Evolutionary conservation across 129 eudicot species (phyloP).

Genomic region (Rutidosis leptorrhynchoides): DNA sequence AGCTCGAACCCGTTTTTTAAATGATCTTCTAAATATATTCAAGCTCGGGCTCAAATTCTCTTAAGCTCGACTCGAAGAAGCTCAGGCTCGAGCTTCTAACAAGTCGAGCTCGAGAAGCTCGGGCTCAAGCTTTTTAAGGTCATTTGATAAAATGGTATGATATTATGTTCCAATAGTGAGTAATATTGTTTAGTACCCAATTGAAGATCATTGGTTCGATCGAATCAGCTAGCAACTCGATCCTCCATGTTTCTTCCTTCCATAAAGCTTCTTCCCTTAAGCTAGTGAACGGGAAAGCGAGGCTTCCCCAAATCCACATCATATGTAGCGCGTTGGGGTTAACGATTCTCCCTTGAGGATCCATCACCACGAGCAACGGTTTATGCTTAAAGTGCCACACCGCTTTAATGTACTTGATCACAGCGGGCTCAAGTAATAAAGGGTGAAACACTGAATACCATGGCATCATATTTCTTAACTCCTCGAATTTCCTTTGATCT

Average conservation of each 20-base stretch:
- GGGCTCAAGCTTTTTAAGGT: no score
- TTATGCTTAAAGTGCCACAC: constrained; percentile 68
- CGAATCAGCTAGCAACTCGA: constrained; percentile 66
- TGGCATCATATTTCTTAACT: constrained; percentile 53
- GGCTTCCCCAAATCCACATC: constrained; percentile 96
- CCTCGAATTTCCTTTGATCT: constrained; percentile 42
- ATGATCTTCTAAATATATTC: no score
- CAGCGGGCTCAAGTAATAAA: constrained; percentile 62
- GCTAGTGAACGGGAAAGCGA: constrained; percentile 72
- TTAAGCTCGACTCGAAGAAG: no score
- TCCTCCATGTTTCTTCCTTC: constrained; percentile 68
- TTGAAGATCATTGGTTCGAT: constrained; percentile 56
- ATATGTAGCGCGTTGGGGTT: constrained; percentile 65
- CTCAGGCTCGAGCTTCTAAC: no score
- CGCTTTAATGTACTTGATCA: constrained; percentile 59
- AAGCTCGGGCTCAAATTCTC: no score
- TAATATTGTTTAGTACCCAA: constrained; percentile 43
- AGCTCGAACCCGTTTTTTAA: no score
- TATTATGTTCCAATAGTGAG: neutral
- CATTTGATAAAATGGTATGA: neutral
- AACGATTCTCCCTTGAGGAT: constrained; percentile 70
- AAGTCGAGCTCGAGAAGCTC: no score
- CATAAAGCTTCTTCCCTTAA: constrained; percentile 64
- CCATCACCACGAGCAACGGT: constrained; percentile 79
- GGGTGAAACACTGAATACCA: constrained; percentile 86